These are phyloP conservation scores for Corymbia citriodora DNA, from an alignment of 441 rosid genomes.

Conservation along the genomic window DNA sequence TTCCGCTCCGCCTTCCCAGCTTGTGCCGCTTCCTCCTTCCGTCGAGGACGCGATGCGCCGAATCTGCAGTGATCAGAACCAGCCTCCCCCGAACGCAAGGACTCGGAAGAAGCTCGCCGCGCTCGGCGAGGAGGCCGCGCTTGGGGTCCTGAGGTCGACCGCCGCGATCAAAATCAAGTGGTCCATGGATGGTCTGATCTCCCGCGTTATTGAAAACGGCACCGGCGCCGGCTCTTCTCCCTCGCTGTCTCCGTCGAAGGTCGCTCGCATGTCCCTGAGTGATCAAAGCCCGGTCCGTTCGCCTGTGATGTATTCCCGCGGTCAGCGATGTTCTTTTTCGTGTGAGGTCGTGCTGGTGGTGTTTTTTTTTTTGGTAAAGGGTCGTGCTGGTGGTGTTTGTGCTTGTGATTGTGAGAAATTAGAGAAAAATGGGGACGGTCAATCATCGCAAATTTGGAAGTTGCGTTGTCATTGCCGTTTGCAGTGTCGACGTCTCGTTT, in stretches of 20 bases:
- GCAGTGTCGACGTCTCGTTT: background rate
- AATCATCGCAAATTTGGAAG: background rate
- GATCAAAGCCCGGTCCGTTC: background rate
- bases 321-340: background rate
- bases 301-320: background rate
- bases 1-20: background rate
- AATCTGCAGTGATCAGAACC: slow-evolving; percentile 29
- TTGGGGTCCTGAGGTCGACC: slow-evolving; percentile 17
- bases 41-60: slow-evolving; percentile 28
- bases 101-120: slow-evolving; percentile 29
- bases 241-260: slow-evolving; percentile 8
- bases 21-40: slow-evolving; percentile 22
- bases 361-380: too few species aligned
- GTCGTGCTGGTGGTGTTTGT: background rate
- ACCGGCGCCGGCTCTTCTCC: background rate
- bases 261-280: background rate
- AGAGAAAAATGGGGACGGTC: background rate
- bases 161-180: background rate
- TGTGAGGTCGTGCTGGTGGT: background rate
- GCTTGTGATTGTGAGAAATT: background rate
- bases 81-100: slow-evolving; percentile 3
- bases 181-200: slow-evolving; percentile 26
- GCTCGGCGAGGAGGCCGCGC: slow-evolving; percentile 32
- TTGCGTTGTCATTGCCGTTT: background rate
- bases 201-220: background rate